Base-by-base conservation (phyloP, 2,329 filamentous ascomycete genomes). In the Salinomyces thailandicus region DNA sequence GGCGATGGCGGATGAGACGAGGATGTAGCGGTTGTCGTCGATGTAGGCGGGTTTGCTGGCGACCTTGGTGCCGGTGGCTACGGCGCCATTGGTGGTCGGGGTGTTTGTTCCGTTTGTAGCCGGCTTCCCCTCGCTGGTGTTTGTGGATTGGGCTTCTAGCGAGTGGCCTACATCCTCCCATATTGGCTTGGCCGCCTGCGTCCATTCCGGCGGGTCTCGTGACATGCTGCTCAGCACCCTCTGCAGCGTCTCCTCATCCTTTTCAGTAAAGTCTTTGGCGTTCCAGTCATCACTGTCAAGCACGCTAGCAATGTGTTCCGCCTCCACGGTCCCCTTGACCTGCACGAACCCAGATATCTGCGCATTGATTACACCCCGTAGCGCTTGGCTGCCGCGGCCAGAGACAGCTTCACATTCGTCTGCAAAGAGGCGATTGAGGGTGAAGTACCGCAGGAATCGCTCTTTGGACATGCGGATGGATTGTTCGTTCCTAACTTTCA, bases 351-450 rank as follows among this genome's bases (percentile, higher is more conserved):
- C 81, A 49, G 76, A 81, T 57, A 93, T 89, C 46, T 93, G 85
- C 18, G 71, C 72, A 48, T 89, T 87, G 41, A 93, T 81, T 19
- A 86, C 73, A 13, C 73, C 83, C 61, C 89, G 89, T 5, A 93
- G 64, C 1, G 77, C 68, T 2, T 77, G 79, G 6, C 84, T 82
- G 41, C 82, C 82, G 38, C 82, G 73, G 1, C 85, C 84, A 15
- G 82, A 89, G 14, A 91, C 78, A 12, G 82, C 80, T 59, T 93
- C 85, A 52, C 85, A 91, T 56, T 93, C 85, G 43, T 86, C 85
- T 31, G 82, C 81, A 58, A 93, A 91, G 38, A 85, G 74, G 5
- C 85, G 67, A 51, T 89, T 91, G 20, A 93, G 69, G 1, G 75
- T 84, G 50, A 89, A 87, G 58, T 91, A 91, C 24, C 85, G 75